phyloP scores from a whole-genome alignment of 176 grass and related monocot species.

The Cenchrus americanus region DNA sequence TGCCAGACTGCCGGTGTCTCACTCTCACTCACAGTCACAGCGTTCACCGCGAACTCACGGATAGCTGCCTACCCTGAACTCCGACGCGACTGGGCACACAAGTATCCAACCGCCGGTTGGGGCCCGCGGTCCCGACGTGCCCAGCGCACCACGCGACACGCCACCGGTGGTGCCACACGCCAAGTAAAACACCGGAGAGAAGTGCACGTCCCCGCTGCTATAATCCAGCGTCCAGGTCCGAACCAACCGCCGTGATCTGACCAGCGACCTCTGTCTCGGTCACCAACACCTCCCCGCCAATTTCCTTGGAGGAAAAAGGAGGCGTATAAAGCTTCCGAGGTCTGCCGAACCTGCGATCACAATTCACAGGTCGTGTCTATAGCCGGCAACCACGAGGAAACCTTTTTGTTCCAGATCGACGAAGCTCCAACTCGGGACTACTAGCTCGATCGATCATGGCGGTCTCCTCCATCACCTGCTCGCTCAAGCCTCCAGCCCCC shows the following conservation, averaged over 20 bases:
- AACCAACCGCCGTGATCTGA: slow-evolving; percentile 55
- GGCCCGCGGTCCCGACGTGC: slow-evolving; percentile 52
- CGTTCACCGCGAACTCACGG: background rate
- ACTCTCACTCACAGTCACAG: too few relatives aligned
- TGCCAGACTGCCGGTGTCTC: background rate
- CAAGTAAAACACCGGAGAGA: slow-evolving; percentile 46
- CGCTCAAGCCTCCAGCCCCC: slow-evolving; percentile 39
- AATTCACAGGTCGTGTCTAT: background rate
- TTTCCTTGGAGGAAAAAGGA: background rate
- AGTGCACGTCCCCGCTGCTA: slow-evolving; percentile 22
- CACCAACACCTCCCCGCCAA: background rate
- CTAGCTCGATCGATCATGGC: slow-evolving; percentile 42
- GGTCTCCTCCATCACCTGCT: slow-evolving; percentile 55
- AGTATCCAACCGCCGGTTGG: slow-evolving; percentile 53
- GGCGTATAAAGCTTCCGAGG: slow-evolving; percentile 12
- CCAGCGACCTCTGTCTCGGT: background rate
- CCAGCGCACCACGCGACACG: slow-evolving; percentile 28
- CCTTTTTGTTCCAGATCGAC: background rate
- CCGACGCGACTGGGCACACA: slow-evolving; percentile 18
- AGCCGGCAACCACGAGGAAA: background rate
- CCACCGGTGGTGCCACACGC: slow-evolving; percentile 61
- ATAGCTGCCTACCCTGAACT: background rate
- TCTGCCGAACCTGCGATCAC: background rate
- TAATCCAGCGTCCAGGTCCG: slow-evolving; percentile 57
- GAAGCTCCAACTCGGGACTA: too few relatives aligned